phyloP scores from a whole-genome alignment of 106 monocot genomes.

The Alisma plantagoaquatica region DNA sequence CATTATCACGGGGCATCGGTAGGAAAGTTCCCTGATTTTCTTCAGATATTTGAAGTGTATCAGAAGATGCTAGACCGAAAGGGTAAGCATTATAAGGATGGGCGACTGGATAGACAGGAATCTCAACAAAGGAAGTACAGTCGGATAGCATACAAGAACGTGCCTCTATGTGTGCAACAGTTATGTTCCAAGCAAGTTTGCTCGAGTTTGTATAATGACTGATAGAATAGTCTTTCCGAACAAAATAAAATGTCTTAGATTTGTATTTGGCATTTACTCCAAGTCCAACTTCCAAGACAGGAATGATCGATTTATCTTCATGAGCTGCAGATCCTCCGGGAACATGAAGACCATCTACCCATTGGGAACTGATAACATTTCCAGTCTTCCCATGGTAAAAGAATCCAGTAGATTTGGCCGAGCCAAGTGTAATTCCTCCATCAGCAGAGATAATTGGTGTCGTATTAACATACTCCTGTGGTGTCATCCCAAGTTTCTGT shows the following conservation, averaged over 20 bases:
- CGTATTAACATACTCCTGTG: conserved; percentile 59
- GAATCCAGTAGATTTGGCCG: conserved; percentile 53
- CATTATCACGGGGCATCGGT: neutral
- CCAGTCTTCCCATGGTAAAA: conserved; percentile 51
- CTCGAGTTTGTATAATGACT: conserved; percentile 30
- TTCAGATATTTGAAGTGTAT: neutral
- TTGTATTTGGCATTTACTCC: neutral
- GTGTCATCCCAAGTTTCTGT: conserved; percentile 47
- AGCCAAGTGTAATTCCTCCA: conserved; percentile 43
- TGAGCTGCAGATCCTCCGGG: conserved; percentile 11
- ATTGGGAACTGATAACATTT: conserved; percentile 36
- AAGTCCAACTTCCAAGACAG: conserved; percentile 10
- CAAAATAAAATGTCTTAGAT: conserved; percentile 31
- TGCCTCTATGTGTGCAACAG: conserved; percentile 28
- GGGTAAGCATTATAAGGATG: neutral
- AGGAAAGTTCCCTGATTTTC: conserved; percentile 8
- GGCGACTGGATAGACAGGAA: conserved; percentile 1
- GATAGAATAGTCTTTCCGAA: conserved; percentile 61
- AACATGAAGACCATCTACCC: conserved; percentile 19
- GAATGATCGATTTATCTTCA: conserved; percentile 36
- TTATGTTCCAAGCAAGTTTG: conserved; percentile 49
- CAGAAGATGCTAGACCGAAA: conserved; percentile 1
- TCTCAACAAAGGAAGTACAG: neutral
- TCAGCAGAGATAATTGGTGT: conserved; percentile 32
- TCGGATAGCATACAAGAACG: conserved; percentile 27